A percentile compares a stretch with the other conserved stretches of the same genome.
Evolutionary conservation across 345 rosid species (phyloP).

Genomic region (Dovyalis caffra): DNA sequence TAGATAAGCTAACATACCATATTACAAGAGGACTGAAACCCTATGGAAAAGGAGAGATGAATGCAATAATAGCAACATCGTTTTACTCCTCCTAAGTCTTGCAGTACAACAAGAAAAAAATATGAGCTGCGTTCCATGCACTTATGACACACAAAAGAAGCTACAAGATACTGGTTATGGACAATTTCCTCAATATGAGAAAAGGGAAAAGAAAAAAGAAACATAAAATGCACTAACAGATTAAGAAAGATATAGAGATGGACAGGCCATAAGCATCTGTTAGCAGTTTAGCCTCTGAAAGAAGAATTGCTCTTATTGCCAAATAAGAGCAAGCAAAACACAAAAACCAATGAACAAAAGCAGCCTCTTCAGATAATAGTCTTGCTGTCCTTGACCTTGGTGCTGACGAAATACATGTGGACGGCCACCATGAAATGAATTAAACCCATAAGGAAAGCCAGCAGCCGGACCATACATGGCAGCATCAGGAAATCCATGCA

Average conservation of each 20-base stretch:
- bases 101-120: background rate
- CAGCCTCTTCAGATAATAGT: slow-evolving; percentile 62
- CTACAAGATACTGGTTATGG: slow-evolving; percentile 17
- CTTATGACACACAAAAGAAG: slow-evolving; percentile 7
- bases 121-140: slow-evolving; percentile 4
- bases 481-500: slow-evolving; percentile 82
- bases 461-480: slow-evolving; percentile 74
- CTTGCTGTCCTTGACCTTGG: slow-evolving; percentile 74
- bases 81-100: background rate
- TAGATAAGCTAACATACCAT: background rate
- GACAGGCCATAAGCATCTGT: slow-evolving; percentile 13
- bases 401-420: slow-evolving; percentile 58
- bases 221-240: slow-evolving; percentile 18
- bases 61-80: background rate
- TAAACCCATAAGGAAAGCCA: slow-evolving; percentile 70
- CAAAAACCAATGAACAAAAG: slow-evolving; percentile 47
- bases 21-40: background rate
- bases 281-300: slow-evolving; percentile 14
- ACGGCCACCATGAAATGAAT: slow-evolving; percentile 72
- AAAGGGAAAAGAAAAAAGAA: background rate
- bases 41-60: background rate
- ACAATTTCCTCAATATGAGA: slow-evolving; percentile 25
- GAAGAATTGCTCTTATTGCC: slow-evolving; percentile 40
- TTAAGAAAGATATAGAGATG: slow-evolving; percentile 26
- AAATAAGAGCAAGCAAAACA: slow-evolving; percentile 58